Evolutionary conservation across 2,329 filamentous ascomycete genomes (phyloP), one percentile per base, ranked within the genome.

Genomic region (Blumeriella jaapii): DNA sequence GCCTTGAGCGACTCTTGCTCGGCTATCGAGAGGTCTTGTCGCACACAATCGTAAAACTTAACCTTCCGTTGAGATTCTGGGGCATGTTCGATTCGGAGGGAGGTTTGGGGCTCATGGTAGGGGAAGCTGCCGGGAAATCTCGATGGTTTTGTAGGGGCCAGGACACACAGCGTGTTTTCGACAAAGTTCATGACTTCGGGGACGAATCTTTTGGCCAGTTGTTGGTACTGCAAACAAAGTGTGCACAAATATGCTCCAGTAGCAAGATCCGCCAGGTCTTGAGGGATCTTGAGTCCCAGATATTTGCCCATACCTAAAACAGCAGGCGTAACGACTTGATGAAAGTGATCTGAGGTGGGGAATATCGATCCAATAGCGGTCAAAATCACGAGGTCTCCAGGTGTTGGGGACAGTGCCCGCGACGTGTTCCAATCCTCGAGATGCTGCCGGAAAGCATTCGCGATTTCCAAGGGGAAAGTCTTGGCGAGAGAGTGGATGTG

Each of bases 321-420:
- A 1, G 89, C 82, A 2, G 91, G 91, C 2, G 91, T 98, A 25
- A 85, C 81, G 22, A 96, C 84, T 50, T 91, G 81, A 52, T 98
- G 91, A 59, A 96, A 98, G 60, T 96, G 87, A 59, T 98, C 91
- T 0, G 87, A 95, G 0, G 91, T 94, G 4, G 91, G 87, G 53
- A 93, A 98, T 34, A 93, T 82, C 2, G 76, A 77, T 25, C 79
- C 76, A 40, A 95, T 74, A 0, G 84, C 86, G 0, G 84, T 87
- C 22, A 98, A 63, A n/a, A 93, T 62, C 14, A 86, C 61, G 13
- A 98, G 61, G 51, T 98, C 87, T 12, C 84, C 83, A 48, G 56
- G 69, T 52, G 57, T 70, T 49, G 67, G 74, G 6, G 61, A 57
- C 22, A 76, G 57, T 4, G 69, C 63, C 22, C 73, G 62, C 19